phyloP scores from a whole-genome alignment of 805 yeast species.

The Monosporozyma unispora region DNA sequence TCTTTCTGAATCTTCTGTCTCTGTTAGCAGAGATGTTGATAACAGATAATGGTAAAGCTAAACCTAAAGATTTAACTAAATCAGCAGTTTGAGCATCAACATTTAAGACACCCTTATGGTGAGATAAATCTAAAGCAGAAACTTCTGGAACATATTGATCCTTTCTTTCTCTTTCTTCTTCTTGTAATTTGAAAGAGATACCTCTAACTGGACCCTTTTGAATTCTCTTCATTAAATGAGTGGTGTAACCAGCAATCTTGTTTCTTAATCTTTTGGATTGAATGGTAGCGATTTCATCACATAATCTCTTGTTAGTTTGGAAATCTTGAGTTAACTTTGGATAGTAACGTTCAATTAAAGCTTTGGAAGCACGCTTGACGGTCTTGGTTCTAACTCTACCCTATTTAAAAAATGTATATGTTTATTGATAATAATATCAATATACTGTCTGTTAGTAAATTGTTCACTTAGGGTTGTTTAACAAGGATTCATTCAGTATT shows the following conservation, averaged over 20 bases:
- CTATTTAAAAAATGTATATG: constrained; percentile 36
- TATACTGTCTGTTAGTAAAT: too few species aligned
- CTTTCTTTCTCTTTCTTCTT: constrained; percentile 99
- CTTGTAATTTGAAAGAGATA: constrained; percentile 99
- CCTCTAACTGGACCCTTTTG: constrained; percentile 99
- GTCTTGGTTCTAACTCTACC: constrained; percentile 99
- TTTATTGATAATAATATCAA: too few species aligned
- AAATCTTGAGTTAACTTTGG: constrained; percentile 99
- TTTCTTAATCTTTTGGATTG: constrained; percentile 99
- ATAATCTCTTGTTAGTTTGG: constrained; percentile 99
- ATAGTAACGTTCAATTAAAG: constrained; percentile 98
- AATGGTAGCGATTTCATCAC: constrained; percentile 96
- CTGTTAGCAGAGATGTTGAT: constrained; percentile 84
- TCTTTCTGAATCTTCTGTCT: constrained; percentile 87
- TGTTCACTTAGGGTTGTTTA: too few species aligned
- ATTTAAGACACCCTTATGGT: constrained; percentile 92
- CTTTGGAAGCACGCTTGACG: constrained; percentile 99
- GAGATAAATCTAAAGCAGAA: constrained; percentile 97
- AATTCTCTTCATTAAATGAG: constrained; percentile 99
- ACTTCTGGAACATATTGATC: constrained; percentile 99
- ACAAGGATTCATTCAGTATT: too few species aligned
- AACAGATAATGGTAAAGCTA: constrained; percentile 78
- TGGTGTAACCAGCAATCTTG: constrained; percentile 99
- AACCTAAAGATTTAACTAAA: constrained; percentile 88
- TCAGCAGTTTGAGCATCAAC: constrained; percentile 96